Evolutionary conservation across 352 stramenopile species (phyloP), one percentile per base, ranked within the genome.

Genomic region (Pythium coloratum): DNA sequence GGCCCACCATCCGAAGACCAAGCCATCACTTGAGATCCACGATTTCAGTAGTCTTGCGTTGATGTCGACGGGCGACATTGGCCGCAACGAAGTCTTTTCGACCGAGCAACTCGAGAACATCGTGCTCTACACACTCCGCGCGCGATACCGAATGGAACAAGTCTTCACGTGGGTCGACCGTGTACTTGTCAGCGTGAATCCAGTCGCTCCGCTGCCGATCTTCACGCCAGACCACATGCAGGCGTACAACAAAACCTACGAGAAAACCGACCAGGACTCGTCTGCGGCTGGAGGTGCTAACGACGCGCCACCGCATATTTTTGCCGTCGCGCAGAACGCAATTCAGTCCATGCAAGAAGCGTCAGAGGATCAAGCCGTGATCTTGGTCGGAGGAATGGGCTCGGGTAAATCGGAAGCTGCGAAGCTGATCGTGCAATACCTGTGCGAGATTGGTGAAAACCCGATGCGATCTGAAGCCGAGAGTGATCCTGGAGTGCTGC

Each of bases 171-270:
- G 84, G 84, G 78, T 92, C 33, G 84, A 92, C 64, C 80, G 82
- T 20, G 84, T 94, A 5, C 73, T 94, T 3, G 72, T 94, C 5
- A 85, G 80, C 24, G 58, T 94, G 16, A 94, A 94, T 59, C 86
- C 86, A 0, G 77, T 91, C 26, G 76, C 71, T 20, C 77, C 84
- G 30, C 69, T 94, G 33, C 84, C 86, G 5, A 90, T 94, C 33
- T 94, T 91, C 69, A 94, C 86, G n/a, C 86, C 86, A 0, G 81
- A 92, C 61, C 80, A 89, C 60, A 91, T 94, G 81, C 82, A 90
- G 44, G 82, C 80, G 34, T 94, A 92, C 63, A 88, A 88, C 66
- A 86, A 86, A 62, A 86, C 71, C 53, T 69, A 76, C 30, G 81
- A 89, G 36, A 80, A 87, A 47, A 80, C 76, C 2, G 70, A 60